Evolutionary conservation across 2,329 filamentous ascomycete genomes (phyloP).

Genomic region (Emergomyces pasteurianus): DNA sequence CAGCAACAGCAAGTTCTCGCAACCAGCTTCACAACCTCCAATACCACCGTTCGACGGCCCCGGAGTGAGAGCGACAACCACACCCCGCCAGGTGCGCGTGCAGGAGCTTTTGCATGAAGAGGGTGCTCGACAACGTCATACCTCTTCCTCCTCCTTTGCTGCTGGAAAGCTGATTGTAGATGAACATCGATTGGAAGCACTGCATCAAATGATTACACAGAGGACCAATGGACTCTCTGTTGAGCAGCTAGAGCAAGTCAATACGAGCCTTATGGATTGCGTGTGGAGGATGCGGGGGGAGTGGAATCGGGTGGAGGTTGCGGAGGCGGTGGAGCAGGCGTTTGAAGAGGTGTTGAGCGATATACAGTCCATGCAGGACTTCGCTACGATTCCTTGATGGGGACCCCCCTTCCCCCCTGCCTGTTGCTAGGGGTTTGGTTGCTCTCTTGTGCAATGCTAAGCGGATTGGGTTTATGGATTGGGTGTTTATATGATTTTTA

Average conservation of each 20-base stretch:
- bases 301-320: slow-evolving; percentile 71
- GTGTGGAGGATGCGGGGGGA: slow-evolving; percentile 70
- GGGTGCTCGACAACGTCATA: slow-evolving; percentile 2
- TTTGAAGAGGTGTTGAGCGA: slow-evolving; percentile 58
- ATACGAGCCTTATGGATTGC: slow-evolving; percentile 77
- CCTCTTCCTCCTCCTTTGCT: background rate
- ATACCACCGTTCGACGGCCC: slow-evolving; percentile 29
- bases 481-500: background rate
- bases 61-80: slow-evolving; percentile 15
- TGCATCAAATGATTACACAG: slow-evolving; percentile 53
- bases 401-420: background rate
- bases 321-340: slow-evolving; percentile 48
- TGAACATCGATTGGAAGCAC: slow-evolving; percentile 39
- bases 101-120: slow-evolving; percentile 6
- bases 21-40: slow-evolving; percentile 23
- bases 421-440: background rate
- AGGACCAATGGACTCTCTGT: slow-evolving; percentile 68
- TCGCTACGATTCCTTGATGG: slow-evolving; percentile 8
- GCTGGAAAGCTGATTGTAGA: slow-evolving; percentile 26
- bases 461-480: background rate
- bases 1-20: slow-evolving; percentile 14
- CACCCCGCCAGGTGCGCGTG: slow-evolving; percentile 10
- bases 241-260: slow-evolving; percentile 91
- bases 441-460: background rate
- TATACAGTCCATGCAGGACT: slow-evolving; percentile 44